A percentile compares a stretch with the other conserved stretches of the same genome.
Conservation (phyloP, 164 flowering plant genomes). For the Annona squamosa region DNA sequence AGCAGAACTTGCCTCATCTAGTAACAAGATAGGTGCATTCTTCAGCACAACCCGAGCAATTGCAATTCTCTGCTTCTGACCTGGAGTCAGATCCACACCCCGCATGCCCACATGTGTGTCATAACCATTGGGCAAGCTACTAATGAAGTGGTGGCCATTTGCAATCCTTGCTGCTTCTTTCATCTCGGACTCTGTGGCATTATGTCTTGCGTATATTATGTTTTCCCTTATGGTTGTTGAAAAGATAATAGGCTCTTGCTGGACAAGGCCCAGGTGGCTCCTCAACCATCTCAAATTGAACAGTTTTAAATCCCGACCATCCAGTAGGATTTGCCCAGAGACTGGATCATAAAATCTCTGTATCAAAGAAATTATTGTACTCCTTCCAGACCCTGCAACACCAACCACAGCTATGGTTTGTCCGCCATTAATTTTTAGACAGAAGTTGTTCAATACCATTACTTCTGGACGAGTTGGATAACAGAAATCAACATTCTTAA, state of each 20-base stretch:
- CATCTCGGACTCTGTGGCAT: slow-evolving; percentile 93
- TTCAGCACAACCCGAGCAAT: slow-evolving; percentile 93
- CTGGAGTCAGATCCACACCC: slow-evolving; percentile 91
- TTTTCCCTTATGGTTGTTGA: slow-evolving; percentile 91
- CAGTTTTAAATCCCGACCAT: slow-evolving; percentile 74
- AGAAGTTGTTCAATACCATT: slow-evolving; percentile 80
- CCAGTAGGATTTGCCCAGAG: slow-evolving; percentile 78
- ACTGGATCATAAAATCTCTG: slow-evolving; percentile 91
- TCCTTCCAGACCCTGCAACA: slow-evolving; percentile 95
- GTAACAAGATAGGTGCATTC: slow-evolving; percentile 84
- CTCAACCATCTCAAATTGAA: slow-evolving; percentile 92
- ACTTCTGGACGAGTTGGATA: slow-evolving; percentile 90
- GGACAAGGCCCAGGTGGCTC: slow-evolving; percentile 83
- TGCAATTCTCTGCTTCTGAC: slow-evolving; percentile 96
- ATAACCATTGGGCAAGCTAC: slow-evolving; percentile 94
- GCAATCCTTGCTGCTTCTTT: slow-evolving; percentile 99
- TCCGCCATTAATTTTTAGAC: slow-evolving; percentile 88
- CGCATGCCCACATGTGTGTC: slow-evolving; percentile 98
- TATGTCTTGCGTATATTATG: slow-evolving; percentile 92
- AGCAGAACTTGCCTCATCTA: slow-evolving; percentile 94
- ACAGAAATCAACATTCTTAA: slow-evolving; percentile 81
- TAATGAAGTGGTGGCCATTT: slow-evolving; percentile 95
- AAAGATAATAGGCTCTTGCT: slow-evolving; percentile 94
- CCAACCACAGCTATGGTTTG: slow-evolving; percentile 97
- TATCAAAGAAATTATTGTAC: slow-evolving; percentile 82